Evolutionary conservation across 805 yeast species (phyloP).

Genomic region (Sungouiozyma ichnusensis): DNA sequence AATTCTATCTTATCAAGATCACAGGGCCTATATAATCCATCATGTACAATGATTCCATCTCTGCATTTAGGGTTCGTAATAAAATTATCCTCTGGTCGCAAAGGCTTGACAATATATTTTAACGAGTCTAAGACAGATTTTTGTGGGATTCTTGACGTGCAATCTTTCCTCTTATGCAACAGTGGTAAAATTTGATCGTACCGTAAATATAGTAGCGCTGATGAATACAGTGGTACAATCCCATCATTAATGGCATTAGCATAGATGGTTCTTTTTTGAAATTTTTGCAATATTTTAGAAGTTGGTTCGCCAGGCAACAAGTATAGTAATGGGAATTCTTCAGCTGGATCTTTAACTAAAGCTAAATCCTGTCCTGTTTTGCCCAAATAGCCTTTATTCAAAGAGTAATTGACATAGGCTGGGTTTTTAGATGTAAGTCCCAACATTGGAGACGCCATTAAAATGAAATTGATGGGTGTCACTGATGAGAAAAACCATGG

Average conservation of each 20-base stretch:
- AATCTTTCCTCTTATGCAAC: conserved; percentile 11
- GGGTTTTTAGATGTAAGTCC: conserved; percentile 75
- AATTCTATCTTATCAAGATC: conserved; percentile 25
- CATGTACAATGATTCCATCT: conserved; percentile 49
- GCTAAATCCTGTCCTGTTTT: conserved; percentile 73
- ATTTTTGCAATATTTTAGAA: conserved; percentile 42
- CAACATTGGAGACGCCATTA: conserved; percentile 64
- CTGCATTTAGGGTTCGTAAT: conserved; percentile 49
- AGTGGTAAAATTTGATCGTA: conserved; percentile 37
- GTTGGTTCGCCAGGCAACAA: conserved; percentile 54
- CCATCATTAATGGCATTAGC: conserved; percentile 75
- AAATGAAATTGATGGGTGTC: conserved; percentile 55
- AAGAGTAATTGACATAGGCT: conserved; percentile 54
- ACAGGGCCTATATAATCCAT: conserved; percentile 40
- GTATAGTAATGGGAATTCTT: conserved; percentile 42
- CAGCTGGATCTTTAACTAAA: conserved; percentile 35
- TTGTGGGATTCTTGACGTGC: conserved; percentile 21
- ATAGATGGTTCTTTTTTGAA: conserved; percentile 57
- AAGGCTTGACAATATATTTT: conserved; percentile 47
- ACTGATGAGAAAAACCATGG: conserved; percentile 56
- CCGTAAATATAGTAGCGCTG: conserved; percentile 58
- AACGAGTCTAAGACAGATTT: conserved; percentile 59
- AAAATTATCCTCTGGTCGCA: conserved; percentile 46
- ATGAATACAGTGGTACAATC: conserved; percentile 67
- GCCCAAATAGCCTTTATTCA: conserved; percentile 66